Base-by-base conservation (phyloP, 495 filamentous ascomycete species). In the Neurospora intermedia region DNA sequence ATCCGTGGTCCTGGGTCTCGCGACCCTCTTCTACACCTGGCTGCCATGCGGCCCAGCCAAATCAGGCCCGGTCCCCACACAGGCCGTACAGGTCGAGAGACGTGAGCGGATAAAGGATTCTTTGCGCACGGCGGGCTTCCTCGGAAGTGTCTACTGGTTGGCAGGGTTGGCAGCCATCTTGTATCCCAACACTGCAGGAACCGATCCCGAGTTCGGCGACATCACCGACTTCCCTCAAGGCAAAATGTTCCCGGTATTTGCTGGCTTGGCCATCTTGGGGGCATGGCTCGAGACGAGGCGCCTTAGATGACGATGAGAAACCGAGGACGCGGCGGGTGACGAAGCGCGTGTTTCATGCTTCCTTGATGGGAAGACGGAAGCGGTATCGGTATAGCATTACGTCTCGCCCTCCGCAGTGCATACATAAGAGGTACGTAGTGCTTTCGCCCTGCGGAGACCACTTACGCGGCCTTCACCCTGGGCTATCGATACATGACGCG, bases 171-270 rank as follows among this genome's bases (percentile, higher is more conserved):
- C 80, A 41, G 82, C 81, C 6, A 83, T 86, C 43, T 74, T 87
- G 2, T 87, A 84, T 70, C 87, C 87, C 0, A 84, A 83, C n/a
- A 81, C 82, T 10, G 78, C 80, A 77, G 85, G 82, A 1, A 76
- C 85, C 0, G 87, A 89, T 73, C 87, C 88, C 0, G 87, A 89
- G 76, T 88, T 88, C 77, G 83, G 81, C 18, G 82, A 86, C 1
- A 80, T 84, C 1, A 81, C 82, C 1, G 83, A 77, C 0, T 85
- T 85, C 72, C 86, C 84, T 8, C 87, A 89, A 78, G 74, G 74
- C 6, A 80, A 75, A 38, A 6, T 80, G 1, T 89, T 87, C 73
- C 35, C 77, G 5, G 77, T 16, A 7, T 78, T 80, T 7, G 75
- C 75, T 4, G 69, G 42, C 1, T 43, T 77, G 6, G 80, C 74